These are phyloP conservation scores for Cryphonectria nitschkei DNA, from an alignment of 2,329 filamentous ascomycete genomes.

Conservation along the genomic window DNA sequence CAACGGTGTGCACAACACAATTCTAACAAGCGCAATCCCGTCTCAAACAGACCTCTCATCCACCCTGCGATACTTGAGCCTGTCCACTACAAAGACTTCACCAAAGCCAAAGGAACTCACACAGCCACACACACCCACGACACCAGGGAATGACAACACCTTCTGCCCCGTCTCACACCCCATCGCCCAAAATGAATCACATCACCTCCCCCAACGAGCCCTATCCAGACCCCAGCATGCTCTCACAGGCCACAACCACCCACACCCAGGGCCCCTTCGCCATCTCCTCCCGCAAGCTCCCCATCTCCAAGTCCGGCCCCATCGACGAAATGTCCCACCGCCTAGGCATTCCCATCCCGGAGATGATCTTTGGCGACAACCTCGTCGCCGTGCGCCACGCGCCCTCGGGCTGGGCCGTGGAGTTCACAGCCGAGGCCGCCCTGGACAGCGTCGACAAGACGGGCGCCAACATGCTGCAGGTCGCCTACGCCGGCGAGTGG, in stretches of 20 bases:
- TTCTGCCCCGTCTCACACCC: not conserved
- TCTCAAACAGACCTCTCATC: not conserved
- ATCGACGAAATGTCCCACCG: conserved; percentile 83
- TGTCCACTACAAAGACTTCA: not conserved
- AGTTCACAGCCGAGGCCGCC: conserved; percentile 85
- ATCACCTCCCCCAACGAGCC: conserved; percentile 51
- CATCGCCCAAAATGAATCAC: conserved; percentile 42
- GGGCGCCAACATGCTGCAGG: conserved; percentile 85
- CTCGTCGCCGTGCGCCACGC: conserved; percentile 73
- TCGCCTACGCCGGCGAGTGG: conserved; percentile 92
- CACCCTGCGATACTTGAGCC: not conserved
- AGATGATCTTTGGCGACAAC: conserved; percentile 99
- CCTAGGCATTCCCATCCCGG: conserved; percentile 85
- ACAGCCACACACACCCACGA: not conserved
- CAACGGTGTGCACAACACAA: not conserved
- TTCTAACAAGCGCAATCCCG: not conserved
- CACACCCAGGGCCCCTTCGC: conserved; percentile 69
- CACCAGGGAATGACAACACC: not conserved
- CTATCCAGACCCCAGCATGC: conserved; percentile 55
- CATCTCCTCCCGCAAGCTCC: conserved; percentile 84
- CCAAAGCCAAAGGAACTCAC: not conserved
- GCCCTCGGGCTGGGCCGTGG: conserved; percentile 75
- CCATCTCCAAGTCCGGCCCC: conserved; percentile 88
- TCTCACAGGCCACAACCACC: conserved; percentile 57
- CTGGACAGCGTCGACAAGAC: conserved; percentile 94